Conservation (phyloP, 306 rosid species). For the Malus fusca region DNA sequence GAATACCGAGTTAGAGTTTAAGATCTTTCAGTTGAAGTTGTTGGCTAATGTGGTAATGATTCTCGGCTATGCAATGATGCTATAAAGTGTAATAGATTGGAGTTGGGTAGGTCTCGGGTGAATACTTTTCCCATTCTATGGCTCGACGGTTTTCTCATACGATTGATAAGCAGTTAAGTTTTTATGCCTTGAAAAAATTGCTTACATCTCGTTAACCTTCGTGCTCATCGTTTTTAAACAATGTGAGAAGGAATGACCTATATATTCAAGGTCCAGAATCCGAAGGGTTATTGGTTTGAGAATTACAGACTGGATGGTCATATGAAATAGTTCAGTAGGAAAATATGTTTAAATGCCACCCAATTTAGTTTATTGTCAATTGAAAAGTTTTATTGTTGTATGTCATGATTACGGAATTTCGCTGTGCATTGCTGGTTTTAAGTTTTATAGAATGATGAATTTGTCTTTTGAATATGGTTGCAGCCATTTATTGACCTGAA, state of each 20-base stretch:
- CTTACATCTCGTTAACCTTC: not conserved
- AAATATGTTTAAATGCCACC: not conserved
- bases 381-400: not conserved
- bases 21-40: not conserved
- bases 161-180: not conserved
- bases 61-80: not conserved
- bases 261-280: not conserved
- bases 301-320: not conserved
- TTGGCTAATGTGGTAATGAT: not conserved
- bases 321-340: not conserved
- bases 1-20: not conserved
- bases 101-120: not conserved
- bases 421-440: not conserved
- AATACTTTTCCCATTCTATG: not conserved
- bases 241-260: not conserved
- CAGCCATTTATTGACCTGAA: constrained; percentile 81
- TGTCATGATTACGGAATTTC: not conserved
- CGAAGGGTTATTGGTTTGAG: not conserved
- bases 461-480: constrained; percentile 24
- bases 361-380: not conserved
- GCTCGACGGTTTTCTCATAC: not conserved
- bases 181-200: not conserved
- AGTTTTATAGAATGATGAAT: too few relatives aligned
- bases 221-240: not conserved
- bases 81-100: not conserved